phyloP scores from a whole-genome alignment of 371 early-diverging fungal genomes.

The Funneliformis caledonium region DNA sequence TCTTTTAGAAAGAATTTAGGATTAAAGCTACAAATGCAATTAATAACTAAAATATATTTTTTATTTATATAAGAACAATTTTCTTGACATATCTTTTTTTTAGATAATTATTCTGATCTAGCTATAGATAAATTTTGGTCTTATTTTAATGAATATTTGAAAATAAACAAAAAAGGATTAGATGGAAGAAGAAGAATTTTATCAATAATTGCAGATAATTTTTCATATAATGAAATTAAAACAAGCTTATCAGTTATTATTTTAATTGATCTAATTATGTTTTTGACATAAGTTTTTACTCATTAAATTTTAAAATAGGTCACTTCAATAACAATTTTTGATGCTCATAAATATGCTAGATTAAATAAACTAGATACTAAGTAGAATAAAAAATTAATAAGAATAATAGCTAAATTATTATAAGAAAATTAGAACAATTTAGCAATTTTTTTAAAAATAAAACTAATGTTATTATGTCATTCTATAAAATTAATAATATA shows the following conservation, averaged over 20 bases:
- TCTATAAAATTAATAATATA: not conserved
- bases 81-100: no score
- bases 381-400: not conserved
- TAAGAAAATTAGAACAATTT: not conserved
- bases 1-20: no score
- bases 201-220: conserved; percentile 4
- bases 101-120: no score
- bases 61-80: no score
- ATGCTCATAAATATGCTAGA: not conserved
- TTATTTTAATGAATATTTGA: no score
- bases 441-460: not conserved
- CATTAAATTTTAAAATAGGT: not conserved
- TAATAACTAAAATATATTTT: no score
- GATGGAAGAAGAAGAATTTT: conserved; percentile 7
- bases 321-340: not conserved
- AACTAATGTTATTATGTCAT: not conserved
- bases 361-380: not conserved
- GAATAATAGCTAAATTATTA: not conserved
- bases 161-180: not conserved
- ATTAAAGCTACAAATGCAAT: no score
- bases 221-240: not conserved
- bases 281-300: not conserved
- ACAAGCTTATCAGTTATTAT: not conserved
- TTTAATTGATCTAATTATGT: not conserved
- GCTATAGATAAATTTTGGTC: no score